A percentile compares a stretch with the other conserved stretches of the same genome.
Evolutionary conservation across 805 yeast genomes (phyloP).

Genomic region (Lipomyces sp.): DNA sequence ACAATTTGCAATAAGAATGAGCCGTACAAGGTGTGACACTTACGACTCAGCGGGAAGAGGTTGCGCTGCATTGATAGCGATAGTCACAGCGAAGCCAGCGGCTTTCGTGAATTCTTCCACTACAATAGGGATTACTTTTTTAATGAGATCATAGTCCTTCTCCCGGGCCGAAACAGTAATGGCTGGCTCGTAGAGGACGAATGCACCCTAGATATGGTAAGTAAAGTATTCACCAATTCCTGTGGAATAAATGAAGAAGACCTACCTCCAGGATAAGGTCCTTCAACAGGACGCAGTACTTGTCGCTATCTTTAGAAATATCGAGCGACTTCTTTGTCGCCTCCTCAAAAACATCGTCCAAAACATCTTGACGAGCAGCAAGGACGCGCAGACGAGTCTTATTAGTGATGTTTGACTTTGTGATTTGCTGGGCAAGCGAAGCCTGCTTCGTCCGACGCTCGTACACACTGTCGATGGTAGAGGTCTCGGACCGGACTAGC

Average conservation of each 20-base stretch:
- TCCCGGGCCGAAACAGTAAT: conserved; percentile 71
- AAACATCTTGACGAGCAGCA: conserved; percentile 79
- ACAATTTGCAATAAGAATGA: not conserved
- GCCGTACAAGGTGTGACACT: not conserved
- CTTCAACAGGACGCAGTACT: conserved; percentile 70
- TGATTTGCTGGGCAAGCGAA: conserved; percentile 88
- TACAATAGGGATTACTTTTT: conserved; percentile 66
- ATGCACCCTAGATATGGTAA: conserved; percentile 48
- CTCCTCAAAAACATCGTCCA: conserved; percentile 72
- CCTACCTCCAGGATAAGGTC: conserved; percentile 75
- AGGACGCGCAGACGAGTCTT: conserved; percentile 91
- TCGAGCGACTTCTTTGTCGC: conserved; percentile 67
- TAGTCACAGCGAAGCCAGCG: conserved; percentile 60
- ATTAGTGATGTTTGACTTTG: conserved; percentile 93
- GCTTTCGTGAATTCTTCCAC: conserved; percentile 64
- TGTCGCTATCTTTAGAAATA: conserved; percentile 57
- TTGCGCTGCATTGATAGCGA: conserved; percentile 60
- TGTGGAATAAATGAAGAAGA: not conserved
- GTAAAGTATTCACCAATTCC: not conserved
- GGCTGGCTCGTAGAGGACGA: conserved; percentile 71
- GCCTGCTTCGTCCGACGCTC: conserved; percentile 89
- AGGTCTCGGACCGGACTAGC: conserved; percentile 88
- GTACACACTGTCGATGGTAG: conserved; percentile 80
- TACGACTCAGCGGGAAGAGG: conserved; percentile 61
- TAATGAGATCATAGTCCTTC: conserved; percentile 63